Conservation (phyloP, 2,329 filamentous ascomycete genomes). For the Ambrosiella cleistominuta region DNA sequence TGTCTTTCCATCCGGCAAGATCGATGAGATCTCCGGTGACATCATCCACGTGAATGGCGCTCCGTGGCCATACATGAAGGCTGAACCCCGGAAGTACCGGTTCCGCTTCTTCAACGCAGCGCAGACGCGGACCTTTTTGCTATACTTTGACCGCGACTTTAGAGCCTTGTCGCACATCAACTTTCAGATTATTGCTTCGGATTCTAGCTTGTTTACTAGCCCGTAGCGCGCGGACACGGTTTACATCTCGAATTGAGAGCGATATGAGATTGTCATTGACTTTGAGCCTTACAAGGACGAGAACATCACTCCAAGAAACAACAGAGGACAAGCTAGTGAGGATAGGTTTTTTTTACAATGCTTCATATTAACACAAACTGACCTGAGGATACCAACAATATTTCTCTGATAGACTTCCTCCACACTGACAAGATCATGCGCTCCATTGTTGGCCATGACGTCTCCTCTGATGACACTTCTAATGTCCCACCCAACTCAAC, state of each 20-base stretch:
- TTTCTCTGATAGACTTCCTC: slow-evolving; percentile 25
- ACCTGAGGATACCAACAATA: neutral
- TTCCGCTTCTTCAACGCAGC: slow-evolving; percentile 35
- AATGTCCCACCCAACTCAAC: slow-evolving; percentile 20
- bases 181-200: slow-evolving; percentile 37
- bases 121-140: slow-evolving; percentile 28
- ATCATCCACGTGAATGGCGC: slow-evolving; percentile 29
- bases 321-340: slow-evolving; percentile 11
- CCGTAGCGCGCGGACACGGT: slow-evolving; percentile 2
- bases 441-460: slow-evolving; percentile 28
- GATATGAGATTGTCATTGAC: slow-evolving; percentile 40
- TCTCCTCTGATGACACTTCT: slow-evolving; percentile 21
- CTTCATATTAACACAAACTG: neutral
- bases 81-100: slow-evolving; percentile 43
- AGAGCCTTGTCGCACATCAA: slow-evolving; percentile 20
- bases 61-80: slow-evolving; percentile 40
- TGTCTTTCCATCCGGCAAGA: slow-evolving; percentile 26
- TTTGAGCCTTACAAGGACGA: slow-evolving; percentile 31
- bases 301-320: slow-evolving; percentile 25
- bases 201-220: slow-evolving; percentile 30
- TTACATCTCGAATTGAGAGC: slow-evolving; percentile 35
- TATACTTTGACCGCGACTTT: slow-evolving; percentile 27
- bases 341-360: slow-evolving; percentile 2
- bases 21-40: slow-evolving; percentile 35
- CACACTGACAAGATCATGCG: slow-evolving; percentile 35